phyloP scores from a whole-genome alignment of 148 eudicot genomes.

The Mesembryanthemum crystallinum region DNA sequence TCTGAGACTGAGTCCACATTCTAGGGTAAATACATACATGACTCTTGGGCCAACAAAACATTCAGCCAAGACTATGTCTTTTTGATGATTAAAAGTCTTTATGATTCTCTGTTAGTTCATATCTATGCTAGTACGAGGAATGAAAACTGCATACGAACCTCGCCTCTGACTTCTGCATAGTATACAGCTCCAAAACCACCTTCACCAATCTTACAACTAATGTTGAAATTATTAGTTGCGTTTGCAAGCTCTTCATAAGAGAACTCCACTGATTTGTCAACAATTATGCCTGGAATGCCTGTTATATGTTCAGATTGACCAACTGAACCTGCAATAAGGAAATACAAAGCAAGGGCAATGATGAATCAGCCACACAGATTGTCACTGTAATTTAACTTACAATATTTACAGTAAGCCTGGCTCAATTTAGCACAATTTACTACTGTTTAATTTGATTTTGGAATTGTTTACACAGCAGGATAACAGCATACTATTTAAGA shows the following conservation, averaged over 20 bases:
- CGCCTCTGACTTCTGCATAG: conserved; percentile 88
- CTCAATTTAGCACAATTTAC: not conserved
- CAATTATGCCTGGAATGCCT: conserved; percentile 43
- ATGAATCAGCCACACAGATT: not conserved
- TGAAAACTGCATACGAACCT: conserved; percentile 46
- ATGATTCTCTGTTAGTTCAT: not conserved
- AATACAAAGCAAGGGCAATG: not conserved
- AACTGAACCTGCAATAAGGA: conserved; percentile 31
- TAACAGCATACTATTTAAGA: not conserved
- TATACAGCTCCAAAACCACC: conserved; percentile 93
- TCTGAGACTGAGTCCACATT: too few relatives aligned
- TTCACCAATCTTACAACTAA: conserved; percentile 67
- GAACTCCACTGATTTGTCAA: conserved; percentile 74
- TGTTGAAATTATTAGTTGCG: conserved; percentile 72
- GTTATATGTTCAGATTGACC: conserved; percentile 28
- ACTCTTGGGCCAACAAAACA: not conserved
- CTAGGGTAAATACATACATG: too few relatives aligned
- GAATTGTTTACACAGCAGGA: not conserved
- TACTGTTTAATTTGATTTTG: not conserved
- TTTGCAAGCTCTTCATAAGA: conserved; percentile 79
- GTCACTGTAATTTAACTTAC: not conserved
- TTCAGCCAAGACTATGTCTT: not conserved
- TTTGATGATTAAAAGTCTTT: not conserved
- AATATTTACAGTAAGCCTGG: not conserved
- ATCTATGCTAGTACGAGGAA: not conserved